A percentile compares a stretch with the other conserved stretches of the same genome.
Evolutionary conservation across 2,329 filamentous ascomycete species (phyloP).

Genomic region (Pseudonectria foliicola): DNA sequence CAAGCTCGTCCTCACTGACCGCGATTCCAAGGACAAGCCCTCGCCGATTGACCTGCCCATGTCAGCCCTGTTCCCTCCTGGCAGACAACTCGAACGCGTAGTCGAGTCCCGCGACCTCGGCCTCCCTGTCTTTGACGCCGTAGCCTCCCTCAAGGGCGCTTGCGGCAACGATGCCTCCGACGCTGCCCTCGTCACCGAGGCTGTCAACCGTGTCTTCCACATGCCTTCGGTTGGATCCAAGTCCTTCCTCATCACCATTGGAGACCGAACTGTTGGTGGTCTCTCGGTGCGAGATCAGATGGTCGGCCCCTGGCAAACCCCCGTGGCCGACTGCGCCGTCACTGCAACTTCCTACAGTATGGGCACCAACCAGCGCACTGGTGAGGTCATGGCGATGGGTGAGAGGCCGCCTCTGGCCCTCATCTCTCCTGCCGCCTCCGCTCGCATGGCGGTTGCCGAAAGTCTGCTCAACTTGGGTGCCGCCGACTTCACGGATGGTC

Average conservation of each 20-base stretch:
- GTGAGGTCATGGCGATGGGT: conserved; percentile 96
- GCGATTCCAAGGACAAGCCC: conserved; percentile 67
- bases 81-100: conserved; percentile 66
- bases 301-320: conserved; percentile 93
- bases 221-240: conserved; percentile 93
- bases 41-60: conserved; percentile 83
- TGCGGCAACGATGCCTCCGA: conserved; percentile 48
- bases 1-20: conserved; percentile 72
- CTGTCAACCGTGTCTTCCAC: conserved; percentile 72
- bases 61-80: conserved; percentile 77
- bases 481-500: conserved; percentile 55
- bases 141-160: conserved; percentile 56
- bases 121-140: conserved; percentile 65
- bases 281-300: conserved; percentile 87
- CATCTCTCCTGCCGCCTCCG: conserved; percentile 83
- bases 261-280: conserved; percentile 85
- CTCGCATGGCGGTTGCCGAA: conserved; percentile 93
- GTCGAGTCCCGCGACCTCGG: conserved; percentile 63
- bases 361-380: conserved; percentile 61
- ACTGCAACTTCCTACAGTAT: conserved; percentile 73
- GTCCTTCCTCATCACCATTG: conserved; percentile 94
- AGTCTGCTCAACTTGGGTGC: conserved; percentile 89
- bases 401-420: conserved; percentile 85
- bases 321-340: conserved; percentile 89
- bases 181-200: conserved; percentile 51